These are phyloP conservation scores for Rhizopus delemar DNA, from an alignment of 371 early-diverging fungal species.

Conservation along the genomic window DNA sequence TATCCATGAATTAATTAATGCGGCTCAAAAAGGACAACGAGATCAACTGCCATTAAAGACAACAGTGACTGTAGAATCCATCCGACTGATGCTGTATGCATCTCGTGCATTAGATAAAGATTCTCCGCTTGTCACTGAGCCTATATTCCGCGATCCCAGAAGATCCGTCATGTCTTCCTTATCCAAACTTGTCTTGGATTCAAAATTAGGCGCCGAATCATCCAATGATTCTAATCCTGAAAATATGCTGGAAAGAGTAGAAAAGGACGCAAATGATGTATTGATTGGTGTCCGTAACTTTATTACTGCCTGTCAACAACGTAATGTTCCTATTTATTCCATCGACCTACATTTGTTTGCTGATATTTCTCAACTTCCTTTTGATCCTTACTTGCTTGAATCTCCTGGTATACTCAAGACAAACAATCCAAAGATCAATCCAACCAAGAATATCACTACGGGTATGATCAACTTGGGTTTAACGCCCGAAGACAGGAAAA, in stretches of 20 bases:
- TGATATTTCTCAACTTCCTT: conserved; percentile 15
- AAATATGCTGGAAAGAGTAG: conserved; percentile 24
- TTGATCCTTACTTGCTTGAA: conserved; percentile 5
- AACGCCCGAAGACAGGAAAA: conserved; percentile 1
- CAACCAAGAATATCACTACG: not conserved
- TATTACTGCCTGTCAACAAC: conserved; percentile 71
- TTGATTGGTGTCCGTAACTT: conserved; percentile 75
- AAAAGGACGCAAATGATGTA: conserved; percentile 59
- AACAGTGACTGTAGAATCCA: conserved; percentile 66
- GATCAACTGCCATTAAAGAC: conserved; percentile 19
- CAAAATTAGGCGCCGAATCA: conserved; percentile 78
- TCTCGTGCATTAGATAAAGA: conserved; percentile 72
- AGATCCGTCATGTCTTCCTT: conserved; percentile 74
- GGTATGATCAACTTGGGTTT: not conserved
- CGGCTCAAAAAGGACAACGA: conserved; percentile 53
- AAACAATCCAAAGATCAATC: not conserved
- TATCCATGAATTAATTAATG: conserved; percentile 61
- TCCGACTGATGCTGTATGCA: conserved; percentile 80
- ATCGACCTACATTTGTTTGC: conserved; percentile 40
- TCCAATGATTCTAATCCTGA: conserved; percentile 46
- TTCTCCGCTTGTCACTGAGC: conserved; percentile 53
- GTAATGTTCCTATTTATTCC: conserved; percentile 56
- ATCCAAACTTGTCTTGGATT: conserved; percentile 79
- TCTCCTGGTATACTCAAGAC: not conserved
- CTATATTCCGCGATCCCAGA: conserved; percentile 61